A percentile compares a stretch with the other conserved stretches of the same genome.
phyloP scores from a whole-genome alignment of 768 basidiomycete species.

The Clitopilus hobsonii region DNA sequence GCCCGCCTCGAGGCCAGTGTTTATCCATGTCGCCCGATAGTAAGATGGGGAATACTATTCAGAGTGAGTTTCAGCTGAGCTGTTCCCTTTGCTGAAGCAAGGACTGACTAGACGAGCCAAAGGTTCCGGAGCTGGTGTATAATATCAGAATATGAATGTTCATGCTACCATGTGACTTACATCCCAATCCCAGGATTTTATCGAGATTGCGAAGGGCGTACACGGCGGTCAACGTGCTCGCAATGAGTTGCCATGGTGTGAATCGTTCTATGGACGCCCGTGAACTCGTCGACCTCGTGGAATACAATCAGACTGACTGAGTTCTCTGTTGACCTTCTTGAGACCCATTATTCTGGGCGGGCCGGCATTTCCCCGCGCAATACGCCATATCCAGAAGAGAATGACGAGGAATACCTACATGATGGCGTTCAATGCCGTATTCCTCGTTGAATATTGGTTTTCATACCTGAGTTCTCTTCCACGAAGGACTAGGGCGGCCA shows the following conservation, averaged over 20 bases:
- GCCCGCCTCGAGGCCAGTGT: slow-evolving; percentile 91
- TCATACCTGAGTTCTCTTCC: slow-evolving; percentile 80
- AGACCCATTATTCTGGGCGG: slow-evolving; percentile 71
- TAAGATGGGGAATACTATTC: slow-evolving; percentile 84
- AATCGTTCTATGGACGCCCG: slow-evolving; percentile 53
- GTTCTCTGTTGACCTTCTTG: slow-evolving; percentile 47
- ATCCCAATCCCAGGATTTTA: slow-evolving; percentile 75
- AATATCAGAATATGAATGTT: slow-evolving; percentile 3
- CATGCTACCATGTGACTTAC: slow-evolving; percentile 31
- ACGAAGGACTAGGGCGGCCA: slow-evolving; percentile 83
- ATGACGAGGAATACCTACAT: slow-evolving; percentile 83
- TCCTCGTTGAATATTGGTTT: neutral
- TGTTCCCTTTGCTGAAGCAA: neutral
- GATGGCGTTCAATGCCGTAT: neutral
- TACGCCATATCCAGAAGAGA: slow-evolving; percentile 86
- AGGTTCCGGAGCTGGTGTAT: slow-evolving; percentile 78
- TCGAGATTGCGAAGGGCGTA: slow-evolving; percentile 85
- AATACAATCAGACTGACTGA: slow-evolving; percentile 41
- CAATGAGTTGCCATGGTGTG: slow-evolving; percentile 94
- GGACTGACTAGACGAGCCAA: slow-evolving; percentile 74
- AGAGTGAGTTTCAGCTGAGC: neutral
- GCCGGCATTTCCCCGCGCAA: slow-evolving; percentile 56
- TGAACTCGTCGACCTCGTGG: neutral
- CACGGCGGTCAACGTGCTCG: slow-evolving; percentile 77
- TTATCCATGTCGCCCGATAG: slow-evolving; percentile 95